Evolutionary conservation across 2,329 filamentous ascomycete genomes (phyloP).

Genomic region (Penicillium sp.): DNA sequence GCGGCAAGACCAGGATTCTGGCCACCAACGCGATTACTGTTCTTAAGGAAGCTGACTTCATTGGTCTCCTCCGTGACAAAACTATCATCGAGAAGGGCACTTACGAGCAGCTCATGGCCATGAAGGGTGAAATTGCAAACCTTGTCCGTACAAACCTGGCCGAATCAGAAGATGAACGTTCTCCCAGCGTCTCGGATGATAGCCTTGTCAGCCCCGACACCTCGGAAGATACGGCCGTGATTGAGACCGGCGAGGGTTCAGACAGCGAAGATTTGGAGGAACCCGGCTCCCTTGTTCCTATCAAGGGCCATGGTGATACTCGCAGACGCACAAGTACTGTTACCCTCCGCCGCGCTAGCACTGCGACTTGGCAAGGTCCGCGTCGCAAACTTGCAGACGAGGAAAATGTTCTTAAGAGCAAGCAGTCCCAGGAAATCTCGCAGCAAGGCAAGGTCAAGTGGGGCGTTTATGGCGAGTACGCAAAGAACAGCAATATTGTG

Average conservation of each 20-base stretch:
- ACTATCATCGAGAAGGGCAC: constrained; percentile 85
- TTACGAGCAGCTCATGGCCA: constrained; percentile 85
- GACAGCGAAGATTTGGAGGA: constrained; percentile 68
- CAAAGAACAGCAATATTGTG: constrained; percentile 85
- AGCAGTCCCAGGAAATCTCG: constrained; percentile 81
- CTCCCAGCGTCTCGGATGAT: constrained; percentile 60
- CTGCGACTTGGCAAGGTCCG: constrained; percentile 84
- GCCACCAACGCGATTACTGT: constrained; percentile 96
- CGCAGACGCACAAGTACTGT: constrained; percentile 68
- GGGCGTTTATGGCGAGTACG: constrained; percentile 92
- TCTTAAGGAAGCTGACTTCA: constrained; percentile 83
- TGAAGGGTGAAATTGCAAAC: constrained; percentile 86
- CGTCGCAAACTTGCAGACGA: constrained; percentile 84
- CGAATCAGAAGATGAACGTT: constrained; percentile 45
- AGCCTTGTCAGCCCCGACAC: constrained; percentile 72
- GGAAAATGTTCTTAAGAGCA: constrained; percentile 71
- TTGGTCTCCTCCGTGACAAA: constrained; percentile 80
- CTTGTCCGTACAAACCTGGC: constrained; percentile 74
- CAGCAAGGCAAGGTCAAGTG: constrained; percentile 99
- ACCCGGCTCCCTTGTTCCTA: constrained; percentile 74
- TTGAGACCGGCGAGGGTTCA: constrained; percentile 53
- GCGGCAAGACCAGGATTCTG: constrained; percentile 84
- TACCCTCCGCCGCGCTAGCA: constrained; percentile 85
- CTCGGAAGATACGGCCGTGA: constrained; percentile 56
- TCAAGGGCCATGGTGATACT: constrained; percentile 64